These are phyloP conservation scores for Fibroporia radiculosa DNA, from an alignment of 768 basidiomycete genomes.

Conservation along the genomic window DNA sequence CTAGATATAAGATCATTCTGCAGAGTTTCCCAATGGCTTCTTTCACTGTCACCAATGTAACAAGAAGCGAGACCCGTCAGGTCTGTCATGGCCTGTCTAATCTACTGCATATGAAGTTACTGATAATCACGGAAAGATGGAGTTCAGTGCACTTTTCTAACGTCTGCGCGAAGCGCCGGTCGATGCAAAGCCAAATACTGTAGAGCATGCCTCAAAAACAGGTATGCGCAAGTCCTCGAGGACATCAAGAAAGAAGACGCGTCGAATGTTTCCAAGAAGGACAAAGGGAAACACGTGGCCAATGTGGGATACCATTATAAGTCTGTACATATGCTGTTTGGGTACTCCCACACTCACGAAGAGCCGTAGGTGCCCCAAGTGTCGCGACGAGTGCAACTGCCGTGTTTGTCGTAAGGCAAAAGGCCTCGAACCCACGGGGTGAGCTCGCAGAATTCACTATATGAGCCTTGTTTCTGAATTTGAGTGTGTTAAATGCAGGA, in stretches of 20 bases:
- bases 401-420: conserved; percentile 53
- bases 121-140: conserved; percentile 19
- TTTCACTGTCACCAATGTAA: conserved; percentile 70
- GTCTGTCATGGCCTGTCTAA: conserved; percentile 27
- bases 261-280: conserved; percentile 5
- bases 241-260: conserved; percentile 25
- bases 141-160: conserved; percentile 30
- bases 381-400: conserved; percentile 62
- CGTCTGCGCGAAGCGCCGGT: conserved; percentile 22
- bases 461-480: neutral
- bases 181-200: conserved; percentile 58
- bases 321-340: conserved; percentile 25
- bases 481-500: conserved; percentile 20
- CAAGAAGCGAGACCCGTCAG: conserved; percentile 45
- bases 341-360: neutral
- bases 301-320: conserved; percentile 41
- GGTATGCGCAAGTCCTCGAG: conserved; percentile 50
- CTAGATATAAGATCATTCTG: conserved; percentile 22
- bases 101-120: neutral
- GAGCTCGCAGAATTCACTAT: conserved; percentile 19
- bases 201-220: conserved; percentile 55
- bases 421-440: conserved; percentile 57
- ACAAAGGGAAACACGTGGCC: conserved; percentile 22
- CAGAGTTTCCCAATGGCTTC: conserved; percentile 30
- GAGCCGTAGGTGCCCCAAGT: conserved; percentile 55